phyloP scores from a whole-genome alignment of 305 asterid species.

The Fraxinus xanthoxyloides region DNA sequence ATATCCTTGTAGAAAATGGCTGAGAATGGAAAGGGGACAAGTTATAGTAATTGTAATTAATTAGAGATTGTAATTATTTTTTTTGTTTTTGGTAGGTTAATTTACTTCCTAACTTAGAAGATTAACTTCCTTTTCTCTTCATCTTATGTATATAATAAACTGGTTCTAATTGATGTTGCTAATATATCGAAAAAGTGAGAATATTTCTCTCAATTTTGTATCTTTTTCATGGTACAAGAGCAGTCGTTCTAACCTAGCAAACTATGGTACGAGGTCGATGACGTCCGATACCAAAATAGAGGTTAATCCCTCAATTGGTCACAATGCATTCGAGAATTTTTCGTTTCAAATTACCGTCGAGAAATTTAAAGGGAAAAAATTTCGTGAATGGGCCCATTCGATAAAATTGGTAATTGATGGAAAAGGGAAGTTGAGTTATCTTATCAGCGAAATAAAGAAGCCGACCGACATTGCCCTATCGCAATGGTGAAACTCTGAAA shows the following conservation, averaged over 20 bases:
- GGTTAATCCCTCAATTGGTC: neutral
- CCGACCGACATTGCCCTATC: no score
- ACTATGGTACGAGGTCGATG: neutral
- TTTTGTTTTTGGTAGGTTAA: neutral
- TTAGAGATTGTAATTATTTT: neutral
- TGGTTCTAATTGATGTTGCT: neutral
- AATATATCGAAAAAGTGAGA: neutral
- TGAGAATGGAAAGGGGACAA: neutral
- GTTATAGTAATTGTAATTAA: neutral
- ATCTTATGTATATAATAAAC: no score
- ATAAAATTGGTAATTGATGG: neutral
- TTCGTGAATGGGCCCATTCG: neutral
- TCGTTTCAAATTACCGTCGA: neutral
- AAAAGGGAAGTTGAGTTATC: neutral
- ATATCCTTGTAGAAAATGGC: no score
- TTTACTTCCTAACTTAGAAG: neutral
- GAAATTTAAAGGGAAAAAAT: no score
- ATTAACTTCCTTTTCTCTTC: neutral
- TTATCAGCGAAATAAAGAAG: neutral
- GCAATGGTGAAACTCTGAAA: neutral
- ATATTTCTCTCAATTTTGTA: neutral
- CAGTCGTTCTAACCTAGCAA: neutral
- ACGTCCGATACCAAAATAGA: neutral
- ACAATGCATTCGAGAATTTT: neutral
- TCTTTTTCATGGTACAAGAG: neutral